Evolutionary conservation across 2,329 filamentous ascomycete species (phyloP), one percentile per base, ranked within the genome.

Genomic region (Ceratocystiopsis brevicomis): DNA sequence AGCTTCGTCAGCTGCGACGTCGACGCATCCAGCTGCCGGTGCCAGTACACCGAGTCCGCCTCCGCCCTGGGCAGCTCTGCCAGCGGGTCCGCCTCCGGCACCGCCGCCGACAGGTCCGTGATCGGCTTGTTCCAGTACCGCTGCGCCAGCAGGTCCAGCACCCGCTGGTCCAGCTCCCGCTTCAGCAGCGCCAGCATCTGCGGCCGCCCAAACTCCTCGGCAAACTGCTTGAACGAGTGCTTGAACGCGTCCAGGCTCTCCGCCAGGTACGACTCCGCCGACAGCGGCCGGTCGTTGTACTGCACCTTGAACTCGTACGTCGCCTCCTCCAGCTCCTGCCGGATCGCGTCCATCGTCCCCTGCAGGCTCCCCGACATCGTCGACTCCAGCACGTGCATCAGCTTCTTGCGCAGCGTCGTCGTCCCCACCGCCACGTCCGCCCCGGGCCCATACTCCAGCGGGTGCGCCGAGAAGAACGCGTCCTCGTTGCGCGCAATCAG

Each of bases 221-320:
- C 78, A 55, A 96, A 94, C 51, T 82, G 80, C 57, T 94, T 95
- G 64, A 98, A 98, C 0, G 85, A 84, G 59, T 96, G 92, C 62
- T 98, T 98, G 70, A 98, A 96, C 17, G 80, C 78, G 59, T 98
- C 90, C 4, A 98, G 66, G 51, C 83, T 93, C 59, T 96, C 90
- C 2, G 90, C 90, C 36, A 98, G 72, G 57, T 98, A 98, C 4
- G 88, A 94, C 57, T 98, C 90, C 2, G 90, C 90, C 41, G 85
- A 94, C 34, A 98, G 67, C 1, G 88, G 85, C 8, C 90, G 78
- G 57, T 98, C 90, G 55, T 98, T 98, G 63, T 98, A 98, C 59
- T 98, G 92, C 6, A 98, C 90, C 59, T 98, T 98, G 69, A 94
- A 98, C 60, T 98, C 88, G 56, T 98, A 98, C 0, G 84, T 88